Base-by-base conservation (phyloP, 208 protist genomes). In the Crithidia sp. region DNA sequence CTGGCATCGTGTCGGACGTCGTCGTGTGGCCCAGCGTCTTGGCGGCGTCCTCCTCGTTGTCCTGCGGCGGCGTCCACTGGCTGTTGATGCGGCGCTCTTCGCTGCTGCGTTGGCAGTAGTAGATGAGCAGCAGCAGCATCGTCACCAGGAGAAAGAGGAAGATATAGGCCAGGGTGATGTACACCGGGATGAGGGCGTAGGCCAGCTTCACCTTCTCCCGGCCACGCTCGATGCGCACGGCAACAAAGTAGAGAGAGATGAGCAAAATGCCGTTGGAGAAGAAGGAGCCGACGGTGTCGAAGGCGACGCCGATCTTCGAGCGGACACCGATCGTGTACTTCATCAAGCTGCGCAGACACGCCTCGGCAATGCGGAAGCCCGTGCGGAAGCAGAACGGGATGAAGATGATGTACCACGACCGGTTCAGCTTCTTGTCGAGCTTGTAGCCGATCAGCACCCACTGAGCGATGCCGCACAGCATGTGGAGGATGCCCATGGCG, bases 241-340 rank as follows among this genome's bases (percentile, higher is more conserved):
- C 88, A 54, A 90, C 82, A 72, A 96, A 89, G 79, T 95, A 96
- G 7, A 96, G 79, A 19, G 89, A 92, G 41, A 85, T 68, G 43
- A 96, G 79, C 41, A 94, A 57, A 41, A 90, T 82, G 69, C 92
- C 89, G 71, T 96, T 95, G 37, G 80, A 76, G 67, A 95, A 93
- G 74, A 96, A 93, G 58, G 92, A 90, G 61, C 87, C 86, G 14
- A 96, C 59, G 13, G 85, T 92, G 77, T 95, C 90, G 65, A 96
- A 96, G 39, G 81, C 82, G 47, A 96, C 80, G 37, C 81, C 83
- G n/a, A 87, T 69, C 39, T 58, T 36, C 9, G 71, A 81, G 71
- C 84, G 85, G 4, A 95, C 84, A 5, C 86, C 77, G 79, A 95
- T 89, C 61, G 84, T 84, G 68, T 87, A 79, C 72, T 85, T 87